Evolutionary conservation across 169 alveolate genomes (phyloP).

Genomic region (Miamiensis avidus): DNA sequence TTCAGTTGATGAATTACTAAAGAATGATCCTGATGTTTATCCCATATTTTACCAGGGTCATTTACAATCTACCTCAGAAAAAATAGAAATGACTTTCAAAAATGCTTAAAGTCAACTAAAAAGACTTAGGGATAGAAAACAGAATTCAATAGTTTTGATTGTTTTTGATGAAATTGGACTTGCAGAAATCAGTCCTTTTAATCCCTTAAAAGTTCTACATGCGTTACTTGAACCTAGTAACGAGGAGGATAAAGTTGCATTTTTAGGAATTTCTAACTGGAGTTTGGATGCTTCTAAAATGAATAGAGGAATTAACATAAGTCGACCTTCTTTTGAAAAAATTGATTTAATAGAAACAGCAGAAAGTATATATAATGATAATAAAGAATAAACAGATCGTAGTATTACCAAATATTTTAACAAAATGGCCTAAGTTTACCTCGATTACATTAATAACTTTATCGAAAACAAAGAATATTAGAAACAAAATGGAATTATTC

Average conservation of each 20-base stretch:
- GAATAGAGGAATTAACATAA: constrained; percentile 51
- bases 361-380: not conserved
- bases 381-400: not conserved
- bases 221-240: constrained; percentile 49
- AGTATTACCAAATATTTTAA: not conserved
- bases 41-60: constrained; percentile 37
- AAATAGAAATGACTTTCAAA: constrained; percentile 21
- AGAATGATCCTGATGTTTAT: constrained; percentile 2
- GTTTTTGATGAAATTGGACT: constrained; percentile 79
- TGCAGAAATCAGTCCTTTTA: constrained; percentile 68
- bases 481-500: not conserved
- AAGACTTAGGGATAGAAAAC: not conserved
- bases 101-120: not conserved
- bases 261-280: constrained; percentile 78
- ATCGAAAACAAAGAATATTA: not conserved
- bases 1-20: not conserved
- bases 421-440: not conserved
- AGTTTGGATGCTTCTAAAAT: constrained; percentile 73
- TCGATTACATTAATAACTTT: not conserved
- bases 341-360: not conserved
- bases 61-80: constrained; percentile 38
- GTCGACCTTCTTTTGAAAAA: not conserved
- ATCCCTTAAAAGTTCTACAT: constrained; percentile 76
- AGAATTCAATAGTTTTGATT: not conserved
- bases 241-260: constrained; percentile 34